Evolutionary conservation across 148 eudicot genomes (phyloP).

Genomic region (Linanthus parryae): DNA sequence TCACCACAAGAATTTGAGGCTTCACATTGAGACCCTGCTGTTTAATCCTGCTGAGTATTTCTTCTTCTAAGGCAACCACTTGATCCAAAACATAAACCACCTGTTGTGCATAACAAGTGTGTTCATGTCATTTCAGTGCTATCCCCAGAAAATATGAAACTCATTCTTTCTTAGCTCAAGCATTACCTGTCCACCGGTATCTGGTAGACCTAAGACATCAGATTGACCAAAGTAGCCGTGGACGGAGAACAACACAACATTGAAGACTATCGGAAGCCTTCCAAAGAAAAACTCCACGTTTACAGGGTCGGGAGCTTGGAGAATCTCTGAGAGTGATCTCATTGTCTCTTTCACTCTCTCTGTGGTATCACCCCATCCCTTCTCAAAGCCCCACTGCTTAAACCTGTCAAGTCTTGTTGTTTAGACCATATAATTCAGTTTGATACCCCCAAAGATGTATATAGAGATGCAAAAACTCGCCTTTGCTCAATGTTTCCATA

Average conservation of each 20-base stretch:
- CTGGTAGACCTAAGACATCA: slow-evolving; percentile 93
- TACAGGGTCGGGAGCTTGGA: slow-evolving; percentile 84
- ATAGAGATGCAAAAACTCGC: slow-evolving; percentile 17
- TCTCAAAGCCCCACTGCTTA: slow-evolving; percentile 94
- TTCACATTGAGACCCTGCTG: slow-evolving; percentile 77
- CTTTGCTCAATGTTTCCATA: slow-evolving; percentile 62
- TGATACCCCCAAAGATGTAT: neutral
- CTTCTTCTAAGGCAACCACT: slow-evolving; percentile 88
- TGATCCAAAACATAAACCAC: slow-evolving; percentile 95
- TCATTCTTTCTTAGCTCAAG: too few species aligned
- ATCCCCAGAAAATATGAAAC: too few species aligned
- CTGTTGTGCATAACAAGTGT: too few species aligned
- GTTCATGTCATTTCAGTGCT: too few species aligned
- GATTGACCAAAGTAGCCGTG: slow-evolving; percentile 96
- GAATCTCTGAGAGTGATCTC: slow-evolving; percentile 68
- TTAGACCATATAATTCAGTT: neutral
- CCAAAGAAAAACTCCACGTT: slow-evolving; percentile 60
- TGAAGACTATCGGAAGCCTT: slow-evolving; percentile 66
- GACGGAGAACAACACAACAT: slow-evolving; percentile 75
- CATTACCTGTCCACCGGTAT: slow-evolving; percentile 99
- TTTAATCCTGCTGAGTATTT: slow-evolving; percentile 64
- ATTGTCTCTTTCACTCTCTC: slow-evolving; percentile 73
- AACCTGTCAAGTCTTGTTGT: slow-evolving; percentile 35
- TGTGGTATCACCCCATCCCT: slow-evolving; percentile 90
- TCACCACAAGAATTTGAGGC: slow-evolving; percentile 92